Conservation (phyloP, 768 basidiomycete genomes). For the Lactarius trivialis region DNA sequence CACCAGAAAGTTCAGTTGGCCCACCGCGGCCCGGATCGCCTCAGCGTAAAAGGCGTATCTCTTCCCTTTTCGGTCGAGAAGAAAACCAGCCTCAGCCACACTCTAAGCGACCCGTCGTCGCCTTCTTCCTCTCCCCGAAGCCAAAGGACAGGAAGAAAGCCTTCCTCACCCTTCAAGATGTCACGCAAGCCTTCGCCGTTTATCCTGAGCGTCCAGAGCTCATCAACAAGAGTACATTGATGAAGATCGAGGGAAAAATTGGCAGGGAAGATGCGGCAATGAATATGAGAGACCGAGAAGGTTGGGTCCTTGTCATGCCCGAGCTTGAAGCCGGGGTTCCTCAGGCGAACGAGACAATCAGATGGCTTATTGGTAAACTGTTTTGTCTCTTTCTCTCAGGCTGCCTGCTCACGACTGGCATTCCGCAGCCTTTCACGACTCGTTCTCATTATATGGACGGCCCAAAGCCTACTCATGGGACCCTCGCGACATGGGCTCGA, state of each 20-base stretch:
- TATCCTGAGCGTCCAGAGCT: slow-evolving; percentile 94
- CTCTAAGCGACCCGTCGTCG: slow-evolving; percentile 36
- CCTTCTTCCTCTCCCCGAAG: slow-evolving; percentile 58
- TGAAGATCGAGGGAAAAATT: slow-evolving; percentile 85
- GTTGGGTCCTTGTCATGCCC: slow-evolving; percentile 89
- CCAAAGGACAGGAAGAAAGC: slow-evolving; percentile 70
- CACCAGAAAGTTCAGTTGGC: slow-evolving; percentile 24
- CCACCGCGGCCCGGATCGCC: slow-evolving; percentile 25
- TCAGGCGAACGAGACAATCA: slow-evolving; percentile 77
- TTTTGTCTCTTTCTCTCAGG: not conserved
- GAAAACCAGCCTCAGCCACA: slow-evolving; percentile 29
- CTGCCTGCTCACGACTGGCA: slow-evolving; percentile 16
- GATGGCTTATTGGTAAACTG: slow-evolving; percentile 83
- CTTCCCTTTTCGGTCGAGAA: slow-evolving; percentile 55
- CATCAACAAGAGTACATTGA: slow-evolving; percentile 80
- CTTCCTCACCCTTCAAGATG: slow-evolving; percentile 57
- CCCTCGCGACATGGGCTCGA: slow-evolving; percentile 66
- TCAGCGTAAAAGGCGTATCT: slow-evolving; percentile 51
- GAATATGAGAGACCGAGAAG: slow-evolving; percentile 63
- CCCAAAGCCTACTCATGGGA: slow-evolving; percentile 87
- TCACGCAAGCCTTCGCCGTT: slow-evolving; percentile 87
- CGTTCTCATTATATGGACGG: slow-evolving; percentile 84
- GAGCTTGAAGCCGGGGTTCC: slow-evolving; percentile 59
- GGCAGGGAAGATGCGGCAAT: slow-evolving; percentile 70
- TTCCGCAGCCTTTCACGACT: slow-evolving; percentile 67